A percentile compares a stretch with the other conserved stretches of the same genome.
Conservation (phyloP, 2,329 filamentous ascomycete species). For the Nannizziopsis barbatae region DNA sequence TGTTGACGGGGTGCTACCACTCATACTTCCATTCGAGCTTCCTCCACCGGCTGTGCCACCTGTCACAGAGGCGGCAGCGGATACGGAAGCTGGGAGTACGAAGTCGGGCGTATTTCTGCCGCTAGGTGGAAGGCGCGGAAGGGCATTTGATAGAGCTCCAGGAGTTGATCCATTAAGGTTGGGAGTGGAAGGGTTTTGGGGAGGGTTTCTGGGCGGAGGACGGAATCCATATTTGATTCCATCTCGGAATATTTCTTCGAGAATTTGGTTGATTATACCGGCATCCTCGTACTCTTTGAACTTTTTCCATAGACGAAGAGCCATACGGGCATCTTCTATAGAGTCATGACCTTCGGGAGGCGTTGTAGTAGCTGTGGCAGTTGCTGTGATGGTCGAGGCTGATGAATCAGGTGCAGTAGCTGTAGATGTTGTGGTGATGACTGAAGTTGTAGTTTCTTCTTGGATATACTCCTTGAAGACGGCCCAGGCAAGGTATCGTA, state of each 20-base stretch:
- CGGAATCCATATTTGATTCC: constrained; percentile 50
- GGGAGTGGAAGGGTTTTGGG: neutral
- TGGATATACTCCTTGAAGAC: constrained; percentile 92
- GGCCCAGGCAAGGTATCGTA: constrained; percentile 85
- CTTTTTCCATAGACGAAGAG: constrained; percentile 77
- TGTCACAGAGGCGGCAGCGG: neutral
- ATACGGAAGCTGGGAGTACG: constrained; percentile 1
- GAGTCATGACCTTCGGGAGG: constrained; percentile 58
- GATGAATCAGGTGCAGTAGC: neutral
- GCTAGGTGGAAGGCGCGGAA: constrained; percentile 17
- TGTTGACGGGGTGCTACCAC: constrained; percentile 27
- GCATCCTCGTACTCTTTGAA: constrained; percentile 82
- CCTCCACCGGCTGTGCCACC: constrained; percentile 12
- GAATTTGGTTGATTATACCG: constrained; percentile 68
- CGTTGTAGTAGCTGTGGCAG: constrained; percentile 13
- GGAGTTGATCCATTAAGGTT: constrained; percentile 11
- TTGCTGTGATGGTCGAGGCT: constrained; percentile 7
- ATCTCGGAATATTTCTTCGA: constrained; percentile 72
- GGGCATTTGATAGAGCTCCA: neutral
- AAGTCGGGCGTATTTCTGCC: constrained; percentile 34
- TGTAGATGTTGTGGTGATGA: constrained; percentile 8
- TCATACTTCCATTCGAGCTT: constrained; percentile 18
- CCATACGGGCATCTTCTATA: constrained; percentile 88
- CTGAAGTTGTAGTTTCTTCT: constrained; percentile 41
- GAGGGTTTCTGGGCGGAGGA: constrained; percentile 37